Evolutionary conservation across 495 filamentous ascomycete species (phyloP).

Genomic region (Xylaria flabelliformis): DNA sequence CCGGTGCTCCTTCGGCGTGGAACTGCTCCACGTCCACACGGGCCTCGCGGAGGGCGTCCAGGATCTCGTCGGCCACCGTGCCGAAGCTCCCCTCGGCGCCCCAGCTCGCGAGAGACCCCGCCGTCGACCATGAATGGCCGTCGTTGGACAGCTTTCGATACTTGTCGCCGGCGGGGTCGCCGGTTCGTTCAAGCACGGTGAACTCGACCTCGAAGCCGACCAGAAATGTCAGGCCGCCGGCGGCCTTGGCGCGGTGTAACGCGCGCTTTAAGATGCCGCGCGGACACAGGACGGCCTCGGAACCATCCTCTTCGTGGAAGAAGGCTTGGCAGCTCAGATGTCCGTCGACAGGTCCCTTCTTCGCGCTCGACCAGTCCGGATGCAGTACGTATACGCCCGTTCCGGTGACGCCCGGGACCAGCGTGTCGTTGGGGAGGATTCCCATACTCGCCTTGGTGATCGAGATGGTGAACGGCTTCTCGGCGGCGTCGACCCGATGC

Average conservation of each 20-base stretch:
- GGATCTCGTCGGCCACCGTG: conserved; percentile 52
- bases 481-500: conserved; percentile 63
- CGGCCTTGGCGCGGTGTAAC: conserved; percentile 50
- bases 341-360: conserved; percentile 57
- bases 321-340: conserved; percentile 67
- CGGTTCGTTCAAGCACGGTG: conserved; percentile 62
- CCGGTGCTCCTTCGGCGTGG: conserved; percentile 75
- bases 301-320: conserved; percentile 60
- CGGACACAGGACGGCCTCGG: conserved; percentile 59
- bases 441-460: conserved; percentile 62
- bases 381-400: conserved; percentile 67
- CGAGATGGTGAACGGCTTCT: conserved; percentile 55
- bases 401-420: conserved; percentile 49
- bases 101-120: conserved; percentile 59
- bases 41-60: conserved; percentile 69
- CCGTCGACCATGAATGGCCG: conserved; percentile 70
- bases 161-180: conserved; percentile 36
- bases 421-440: conserved; percentile 64
- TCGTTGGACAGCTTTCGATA: conserved; percentile 42
- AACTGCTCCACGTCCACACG: conserved; percentile 76
- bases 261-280: conserved; percentile 62
- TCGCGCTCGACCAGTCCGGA: conserved; percentile 66
- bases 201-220: conserved; percentile 88
- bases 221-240: conserved; percentile 59
- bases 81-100: conserved; percentile 37